Evolutionary conservation across 176 grass and related monocot species (phyloP).

Genomic region (Tillandsia leiboldiana): DNA sequence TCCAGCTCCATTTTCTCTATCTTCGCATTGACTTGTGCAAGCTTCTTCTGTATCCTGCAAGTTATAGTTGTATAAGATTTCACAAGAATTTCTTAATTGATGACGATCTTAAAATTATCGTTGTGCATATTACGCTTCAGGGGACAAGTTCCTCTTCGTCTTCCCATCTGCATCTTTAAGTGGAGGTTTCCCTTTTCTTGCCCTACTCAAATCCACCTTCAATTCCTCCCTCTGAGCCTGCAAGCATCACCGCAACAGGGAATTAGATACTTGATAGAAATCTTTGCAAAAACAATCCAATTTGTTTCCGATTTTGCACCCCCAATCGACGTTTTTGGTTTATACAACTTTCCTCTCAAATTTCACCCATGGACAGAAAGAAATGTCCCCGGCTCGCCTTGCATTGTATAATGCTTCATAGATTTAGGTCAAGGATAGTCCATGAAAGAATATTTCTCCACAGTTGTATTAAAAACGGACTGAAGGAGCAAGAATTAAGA

Average conservation of each 20-base stretch:
- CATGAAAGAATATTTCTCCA: too few relatives aligned
- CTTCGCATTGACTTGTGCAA: conserved; percentile 47
- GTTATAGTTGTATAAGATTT: conserved; percentile 27
- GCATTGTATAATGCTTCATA: too few relatives aligned
- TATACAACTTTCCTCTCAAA: too few relatives aligned
- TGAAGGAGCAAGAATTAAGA: too few relatives aligned
- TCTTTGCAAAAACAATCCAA: background rate
- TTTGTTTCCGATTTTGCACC: too few relatives aligned
- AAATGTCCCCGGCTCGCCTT: too few relatives aligned
- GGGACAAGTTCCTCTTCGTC: conserved; percentile 59
- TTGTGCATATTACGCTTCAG: conserved; percentile 56
- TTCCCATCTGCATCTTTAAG: conserved; percentile 83
- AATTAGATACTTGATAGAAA: conserved; percentile 5
- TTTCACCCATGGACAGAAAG: too few relatives aligned
- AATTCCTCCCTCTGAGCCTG: conserved; percentile 66
- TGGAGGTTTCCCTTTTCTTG: conserved; percentile 65
- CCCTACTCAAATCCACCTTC: conserved; percentile 63
- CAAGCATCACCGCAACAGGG: conserved; percentile 11
- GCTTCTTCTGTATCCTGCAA: conserved; percentile 85
- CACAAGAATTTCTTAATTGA: conserved; percentile 6
- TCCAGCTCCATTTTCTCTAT: conserved; percentile 93
- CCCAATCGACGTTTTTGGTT: too few relatives aligned
- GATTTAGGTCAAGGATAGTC: too few relatives aligned
- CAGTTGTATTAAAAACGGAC: too few relatives aligned
- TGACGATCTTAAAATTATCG: conserved; percentile 10